phyloP scores from a whole-genome alignment of 2,329 filamentous ascomycete genomes.

The Amauroascus niger region DNA sequence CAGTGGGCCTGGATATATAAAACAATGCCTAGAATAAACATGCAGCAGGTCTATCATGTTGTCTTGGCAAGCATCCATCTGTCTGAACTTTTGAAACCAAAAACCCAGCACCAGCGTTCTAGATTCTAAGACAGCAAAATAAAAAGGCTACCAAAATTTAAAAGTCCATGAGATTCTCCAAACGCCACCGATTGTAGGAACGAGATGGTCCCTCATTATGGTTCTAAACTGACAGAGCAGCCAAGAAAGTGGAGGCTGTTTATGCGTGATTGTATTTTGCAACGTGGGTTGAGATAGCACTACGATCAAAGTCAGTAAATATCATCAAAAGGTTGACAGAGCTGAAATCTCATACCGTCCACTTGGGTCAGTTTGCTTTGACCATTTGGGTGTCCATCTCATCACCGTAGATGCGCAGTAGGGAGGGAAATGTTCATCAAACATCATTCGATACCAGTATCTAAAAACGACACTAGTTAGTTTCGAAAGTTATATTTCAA shows the following conservation, averaged over 20 bases:
- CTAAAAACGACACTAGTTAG: slow-evolving; percentile 31
- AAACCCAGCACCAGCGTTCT: not conserved
- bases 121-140: not conserved
- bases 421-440: slow-evolving; percentile 94
- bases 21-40: not conserved
- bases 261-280: slow-evolving; percentile 56
- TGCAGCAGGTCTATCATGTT: slow-evolving; percentile 2
- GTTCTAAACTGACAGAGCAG: slow-evolving; percentile 16
- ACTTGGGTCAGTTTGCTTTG: slow-evolving; percentile 87
- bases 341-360: slow-evolving; percentile 55
- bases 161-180: not conserved
- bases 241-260: slow-evolving; percentile 4
- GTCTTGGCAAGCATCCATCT: not conserved
- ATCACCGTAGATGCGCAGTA: slow-evolving; percentile 86
- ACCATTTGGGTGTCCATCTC: slow-evolving; percentile 97
- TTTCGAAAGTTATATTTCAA: not conserved
- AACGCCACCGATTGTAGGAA: not conserved
- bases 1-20: not conserved
- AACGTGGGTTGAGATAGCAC: slow-evolving; percentile 66
- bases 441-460: slow-evolving; percentile 98
- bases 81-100: not conserved
- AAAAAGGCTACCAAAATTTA: not conserved
- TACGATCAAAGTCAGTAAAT: slow-evolving; percentile 28
- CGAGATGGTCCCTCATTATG: not conserved
- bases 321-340: not conserved